Evolutionary conservation across 257 asterid genomes (phyloP).

Genomic region (Primulina huaijiensis): DNA sequence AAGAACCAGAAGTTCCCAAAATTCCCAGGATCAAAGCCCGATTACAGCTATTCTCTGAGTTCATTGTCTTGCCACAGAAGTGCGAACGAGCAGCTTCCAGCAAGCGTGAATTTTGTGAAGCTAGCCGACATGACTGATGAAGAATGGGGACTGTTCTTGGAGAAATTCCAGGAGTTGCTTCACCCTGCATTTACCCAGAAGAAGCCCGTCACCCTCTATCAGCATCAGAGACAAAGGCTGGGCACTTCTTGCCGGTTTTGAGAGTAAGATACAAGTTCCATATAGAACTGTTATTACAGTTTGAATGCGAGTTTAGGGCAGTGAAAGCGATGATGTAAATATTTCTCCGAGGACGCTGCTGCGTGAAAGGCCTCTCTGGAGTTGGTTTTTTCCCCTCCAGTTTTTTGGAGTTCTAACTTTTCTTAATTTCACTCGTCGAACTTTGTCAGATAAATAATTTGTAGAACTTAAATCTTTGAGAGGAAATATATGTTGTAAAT

Average conservation of each 20-base stretch:
- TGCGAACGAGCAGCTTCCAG: constrained; percentile 92
- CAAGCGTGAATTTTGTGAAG: constrained; percentile 77
- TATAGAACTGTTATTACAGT: constrained; percentile 24
- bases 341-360: constrained; percentile 42
- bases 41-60: constrained; percentile 34
- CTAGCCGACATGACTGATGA: constrained; percentile 79
- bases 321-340: constrained; percentile 45
- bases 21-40: constrained; percentile 45
- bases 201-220: constrained; percentile 52
- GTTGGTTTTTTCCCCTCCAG: constrained; percentile 30
- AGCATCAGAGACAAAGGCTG: constrained; percentile 85
- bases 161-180: constrained; percentile 77
- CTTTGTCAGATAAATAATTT: constrained; percentile 71
- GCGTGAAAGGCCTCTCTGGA: constrained; percentile 35
- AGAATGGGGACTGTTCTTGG: constrained; percentile 77
- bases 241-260: constrained; percentile 99
- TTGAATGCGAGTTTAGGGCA: constrained; percentile 24
- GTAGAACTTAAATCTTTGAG: constrained; percentile 33
- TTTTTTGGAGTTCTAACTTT: constrained; percentile 16
- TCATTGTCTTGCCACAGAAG: constrained; percentile 83
- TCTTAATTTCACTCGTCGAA: constrained; percentile 26
- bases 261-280: constrained; percentile 34
- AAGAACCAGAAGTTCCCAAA: constrained; percentile 52
- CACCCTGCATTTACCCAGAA: constrained; percentile 68
- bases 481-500: constrained; percentile 36